Conservation (phyloP, 179 eudicot species). For the Spinacia oleracea region DNA sequence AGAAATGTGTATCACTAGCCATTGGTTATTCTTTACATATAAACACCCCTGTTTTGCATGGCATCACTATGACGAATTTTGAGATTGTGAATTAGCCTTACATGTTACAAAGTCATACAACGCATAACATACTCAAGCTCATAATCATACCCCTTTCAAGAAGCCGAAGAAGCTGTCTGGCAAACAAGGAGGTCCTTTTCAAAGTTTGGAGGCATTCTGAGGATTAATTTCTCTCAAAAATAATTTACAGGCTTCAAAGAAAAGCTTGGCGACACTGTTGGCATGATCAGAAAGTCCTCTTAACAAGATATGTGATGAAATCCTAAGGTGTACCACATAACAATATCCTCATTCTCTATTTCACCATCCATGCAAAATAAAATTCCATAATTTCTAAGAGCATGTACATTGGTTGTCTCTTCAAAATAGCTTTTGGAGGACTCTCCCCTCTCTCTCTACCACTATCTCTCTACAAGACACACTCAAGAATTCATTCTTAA, state of each 20-base stretch:
- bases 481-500: too few relatives aligned
- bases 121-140: neutral
- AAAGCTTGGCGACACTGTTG: conserved; percentile 89
- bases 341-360: conserved; percentile 86
- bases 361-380: conserved; percentile 60
- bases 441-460: too few relatives aligned
- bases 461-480: too few relatives aligned
- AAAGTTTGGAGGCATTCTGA: conserved; percentile 57
- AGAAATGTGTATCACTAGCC: too few relatives aligned
- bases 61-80: neutral
- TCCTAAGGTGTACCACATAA: conserved; percentile 91
- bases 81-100: neutral
- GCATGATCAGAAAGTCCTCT: conserved; percentile 97
- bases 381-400: neutral
- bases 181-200: conserved; percentile 76
- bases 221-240: conserved; percentile 90
- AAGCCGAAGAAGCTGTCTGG: conserved; percentile 47
- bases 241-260: conserved; percentile 93
- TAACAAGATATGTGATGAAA: conserved; percentile 96
- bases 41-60: too few relatives aligned
- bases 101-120: conserved; percentile 9
- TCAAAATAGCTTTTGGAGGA: too few relatives aligned
- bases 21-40: too few relatives aligned
- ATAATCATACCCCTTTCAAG: neutral
- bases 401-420: too few relatives aligned